Percentiles rank a stretch among this genome's conserved stretches.
Conservation (phyloP, 129 eudicot genomes). For the Flaveria bidentis region DNA sequence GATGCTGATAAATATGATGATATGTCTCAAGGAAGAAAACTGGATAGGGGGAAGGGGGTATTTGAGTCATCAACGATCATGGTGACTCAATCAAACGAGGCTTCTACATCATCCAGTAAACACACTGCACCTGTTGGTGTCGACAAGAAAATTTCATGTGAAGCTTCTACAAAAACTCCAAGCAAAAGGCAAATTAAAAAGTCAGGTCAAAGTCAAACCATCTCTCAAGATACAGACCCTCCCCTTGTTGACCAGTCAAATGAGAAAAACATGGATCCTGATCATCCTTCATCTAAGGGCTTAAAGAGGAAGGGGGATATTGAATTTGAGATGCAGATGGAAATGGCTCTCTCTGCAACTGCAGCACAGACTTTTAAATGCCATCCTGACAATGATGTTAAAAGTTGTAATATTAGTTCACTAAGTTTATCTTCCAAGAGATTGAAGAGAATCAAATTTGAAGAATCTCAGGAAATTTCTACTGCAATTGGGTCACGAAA, state of each 20-base stretch:
- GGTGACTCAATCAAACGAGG: constrained; percentile 60
- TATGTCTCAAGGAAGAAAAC: constrained; percentile 31
- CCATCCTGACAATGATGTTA: constrained; percentile 23
- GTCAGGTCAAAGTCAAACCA: constrained; percentile 25
- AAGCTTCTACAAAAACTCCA: constrained; percentile 39
- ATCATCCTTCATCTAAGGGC: constrained; percentile 31
- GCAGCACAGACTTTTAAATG: constrained; percentile 38
- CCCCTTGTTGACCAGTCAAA: constrained; percentile 34
- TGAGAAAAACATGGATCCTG: constrained; percentile 26
- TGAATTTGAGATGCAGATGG: constrained; percentile 84
- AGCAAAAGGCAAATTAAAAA: constrained; percentile 29
- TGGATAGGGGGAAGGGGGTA: constrained; percentile 50
- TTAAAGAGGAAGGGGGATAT: constrained; percentile 78
- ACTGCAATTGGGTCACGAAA: constrained; percentile 83
- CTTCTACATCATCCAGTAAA: constrained; percentile 41
- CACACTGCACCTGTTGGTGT: constrained; percentile 29
- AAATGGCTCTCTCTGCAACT: constrained; percentile 90
- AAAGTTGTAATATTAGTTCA: constrained; percentile 29
- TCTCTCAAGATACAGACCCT: constrained; percentile 27
- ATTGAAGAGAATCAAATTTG: constrained; percentile 44
- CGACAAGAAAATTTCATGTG: constrained; percentile 32
- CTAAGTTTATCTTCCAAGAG: constrained; percentile 40
- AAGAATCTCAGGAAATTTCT: constrained; percentile 58
- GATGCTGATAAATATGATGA: constrained; percentile 54
- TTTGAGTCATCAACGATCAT: constrained; percentile 78